Evolutionary conservation across 1,284 basidiomycete species (phyloP), one percentile per base, ranked within the genome.

Genomic region (Phenoliferia sp.): DNA sequence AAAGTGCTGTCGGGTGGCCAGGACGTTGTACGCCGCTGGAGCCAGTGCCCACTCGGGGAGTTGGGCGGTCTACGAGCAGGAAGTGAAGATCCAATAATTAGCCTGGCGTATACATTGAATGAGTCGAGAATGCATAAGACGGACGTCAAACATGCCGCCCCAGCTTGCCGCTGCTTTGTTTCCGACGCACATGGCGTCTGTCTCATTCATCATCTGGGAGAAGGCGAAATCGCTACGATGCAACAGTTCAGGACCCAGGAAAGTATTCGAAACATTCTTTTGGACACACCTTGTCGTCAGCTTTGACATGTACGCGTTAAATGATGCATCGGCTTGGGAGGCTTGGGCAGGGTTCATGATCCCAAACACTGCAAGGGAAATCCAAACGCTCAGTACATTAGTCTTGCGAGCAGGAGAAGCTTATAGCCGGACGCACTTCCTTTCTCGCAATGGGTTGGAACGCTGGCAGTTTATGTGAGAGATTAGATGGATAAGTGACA

Each of bases 401-500:
- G 0, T 1, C 2, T 4, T n/a, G 3, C 4, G 33, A 36, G 31
- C 5, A 9, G 22, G 29, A 32, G 7, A 58, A 12, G 60, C 17
- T 62, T 44, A 22, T 19, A 52, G 17, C 5, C 9, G 48, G 19
- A 52, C 48, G 6, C 28, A 52, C 48, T 72, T 7, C 67, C 69
- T 62, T 71, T 73, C 48, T 58, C 36, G 59, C 71, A 73, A 62
- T 73, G 71, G 4, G 33, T 50, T 10, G 61, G 48, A 1, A 73
- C 71, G n/a, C 33, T n/a, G n/a, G n/a, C n/a, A n/a, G n/a, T n/a
- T 58, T n/a, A n/a, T n/a, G n/a, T n/a, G n/a, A 58, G 64, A 66
- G 62, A 67, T 26, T 10, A 33, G 33, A 62, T 2, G 31, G 2
- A 39, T 22, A 2, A 10, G 29, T 26, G 22, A 9, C 32, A 35